Percentiles rank a stretch among this genome's conserved stretches.
phyloP scores from a whole-genome alignment of 2,329 filamentous ascomycete genomes.

The Xylariaceae sp. region DNA sequence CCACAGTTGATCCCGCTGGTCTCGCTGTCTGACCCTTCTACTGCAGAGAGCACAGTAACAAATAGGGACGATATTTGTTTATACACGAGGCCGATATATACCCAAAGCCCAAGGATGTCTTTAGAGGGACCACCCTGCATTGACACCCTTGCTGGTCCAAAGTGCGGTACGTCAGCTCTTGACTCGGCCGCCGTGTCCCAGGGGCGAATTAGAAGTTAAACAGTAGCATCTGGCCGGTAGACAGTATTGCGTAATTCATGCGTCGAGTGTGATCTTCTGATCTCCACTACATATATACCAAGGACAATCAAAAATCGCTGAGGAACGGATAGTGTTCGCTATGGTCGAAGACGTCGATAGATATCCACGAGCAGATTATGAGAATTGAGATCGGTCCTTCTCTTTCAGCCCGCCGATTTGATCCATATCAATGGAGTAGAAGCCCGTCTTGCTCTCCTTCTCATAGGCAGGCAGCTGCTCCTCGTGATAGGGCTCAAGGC shows the following conservation, averaged over 20 bases:
- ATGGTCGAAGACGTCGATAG: constrained; percentile 2
- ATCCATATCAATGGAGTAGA: constrained; percentile 92
- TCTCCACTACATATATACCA: constrained; percentile 13
- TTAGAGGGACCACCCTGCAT: not conserved
- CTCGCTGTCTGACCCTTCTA: not conserved
- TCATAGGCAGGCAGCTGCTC: constrained; percentile 83
- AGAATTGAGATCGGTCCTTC: constrained; percentile 56
- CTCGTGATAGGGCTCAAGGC: constrained; percentile 81
- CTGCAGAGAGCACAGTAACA: constrained; percentile 4
- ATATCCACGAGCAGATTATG: constrained; percentile 11
- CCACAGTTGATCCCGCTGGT: constrained; percentile 10
- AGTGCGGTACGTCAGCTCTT: not conserved
- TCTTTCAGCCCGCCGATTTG: constrained; percentile 92
- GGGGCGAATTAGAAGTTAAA: constrained; percentile 13
- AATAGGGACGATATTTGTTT: constrained; percentile 16
- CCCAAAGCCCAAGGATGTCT: constrained; percentile 9
- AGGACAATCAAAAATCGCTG: constrained; percentile 3
- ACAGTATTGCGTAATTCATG: constrained; percentile 21
- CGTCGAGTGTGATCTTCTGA: constrained; percentile 15
- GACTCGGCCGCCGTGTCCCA: constrained; percentile 9
- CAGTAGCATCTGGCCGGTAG: constrained; percentile 16
- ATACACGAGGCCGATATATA: constrained; percentile 19
- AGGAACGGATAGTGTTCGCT: too few relatives aligned
- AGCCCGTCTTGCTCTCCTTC: constrained; percentile 71
- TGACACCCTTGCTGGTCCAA: not conserved